A percentile compares a stretch with the other conserved stretches of the same genome.
Evolutionary conservation across 805 yeast species (phyloP).

Genomic region (Lachancea quebecensis): DNA sequence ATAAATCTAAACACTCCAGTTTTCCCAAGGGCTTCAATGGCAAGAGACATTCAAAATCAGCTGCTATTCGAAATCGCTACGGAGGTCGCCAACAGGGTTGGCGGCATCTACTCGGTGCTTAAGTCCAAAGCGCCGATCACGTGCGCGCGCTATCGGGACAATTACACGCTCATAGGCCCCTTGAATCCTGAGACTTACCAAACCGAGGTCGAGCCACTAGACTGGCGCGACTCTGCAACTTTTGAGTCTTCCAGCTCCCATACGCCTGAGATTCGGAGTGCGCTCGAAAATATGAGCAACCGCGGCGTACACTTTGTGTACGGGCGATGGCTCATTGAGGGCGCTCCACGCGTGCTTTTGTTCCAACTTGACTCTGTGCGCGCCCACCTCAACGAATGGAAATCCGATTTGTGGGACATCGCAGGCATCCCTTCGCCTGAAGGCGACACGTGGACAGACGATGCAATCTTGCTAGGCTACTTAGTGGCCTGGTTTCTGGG

Average conservation of each 20-base stretch:
- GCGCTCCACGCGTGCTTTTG: slow-evolving; percentile 88
- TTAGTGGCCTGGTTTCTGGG: slow-evolving; percentile 96
- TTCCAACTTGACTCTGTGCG: slow-evolving; percentile 79
- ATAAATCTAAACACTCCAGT: too few relatives aligned
- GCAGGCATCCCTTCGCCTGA: slow-evolving; percentile 94
- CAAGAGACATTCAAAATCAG: slow-evolving; percentile 82
- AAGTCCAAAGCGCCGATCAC: slow-evolving; percentile 97
- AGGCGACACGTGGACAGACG: slow-evolving; percentile 81
- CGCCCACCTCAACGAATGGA: slow-evolving; percentile 81
- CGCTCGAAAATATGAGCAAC: slow-evolving; percentile 71
- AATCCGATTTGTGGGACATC: slow-evolving; percentile 80
- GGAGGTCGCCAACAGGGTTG: slow-evolving; percentile 95
- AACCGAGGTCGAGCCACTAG: slow-evolving; percentile 74
- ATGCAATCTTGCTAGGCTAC: slow-evolving; percentile 88
- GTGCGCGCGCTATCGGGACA: slow-evolving; percentile 81
- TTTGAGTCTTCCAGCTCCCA: slow-evolving; percentile 19
- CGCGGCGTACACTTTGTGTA: slow-evolving; percentile 80
- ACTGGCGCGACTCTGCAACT: slow-evolving; percentile 42
- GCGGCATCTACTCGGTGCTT: slow-evolving; percentile 94
- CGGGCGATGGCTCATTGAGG: slow-evolving; percentile 96
- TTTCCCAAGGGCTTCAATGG: slow-evolving; percentile 34
- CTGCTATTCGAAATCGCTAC: slow-evolving; percentile 91
- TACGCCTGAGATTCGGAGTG: slow-evolving; percentile 40
- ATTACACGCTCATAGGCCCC: slow-evolving; percentile 86
- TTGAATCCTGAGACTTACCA: slow-evolving; percentile 66